phyloP scores from a whole-genome alignment of 2,329 filamentous ascomycete species.

The Camillea tinctor region DNA sequence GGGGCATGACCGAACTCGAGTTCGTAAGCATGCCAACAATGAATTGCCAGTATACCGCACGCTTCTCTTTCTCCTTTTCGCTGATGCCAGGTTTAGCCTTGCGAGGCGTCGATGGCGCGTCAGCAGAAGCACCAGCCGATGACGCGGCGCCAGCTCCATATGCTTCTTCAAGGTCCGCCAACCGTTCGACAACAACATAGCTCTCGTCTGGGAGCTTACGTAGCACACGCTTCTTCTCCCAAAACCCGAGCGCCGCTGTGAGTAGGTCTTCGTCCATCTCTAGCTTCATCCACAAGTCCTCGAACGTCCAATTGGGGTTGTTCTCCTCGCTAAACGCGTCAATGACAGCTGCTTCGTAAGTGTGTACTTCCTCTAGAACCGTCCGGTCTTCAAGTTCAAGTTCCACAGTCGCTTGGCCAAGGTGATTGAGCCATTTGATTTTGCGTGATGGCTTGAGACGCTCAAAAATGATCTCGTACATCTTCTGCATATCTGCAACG shows the following conservation, averaged over 20 bases:
- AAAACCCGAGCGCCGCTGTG: constrained; percentile 65
- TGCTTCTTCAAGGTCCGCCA: constrained; percentile 42
- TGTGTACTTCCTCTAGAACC: constrained; percentile 69
- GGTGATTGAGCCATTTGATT: constrained; percentile 80
- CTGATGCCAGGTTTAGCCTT: constrained; percentile 54
- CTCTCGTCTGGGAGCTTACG: constrained; percentile 52
- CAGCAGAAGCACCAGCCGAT: constrained; percentile 19
- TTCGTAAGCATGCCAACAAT: constrained; percentile 95
- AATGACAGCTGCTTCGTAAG: constrained; percentile 86
- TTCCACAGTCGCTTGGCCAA: constrained; percentile 78
- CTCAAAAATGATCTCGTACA: constrained; percentile 76
- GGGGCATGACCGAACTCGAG: constrained; percentile 74
- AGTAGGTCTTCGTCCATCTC: constrained; percentile 75
- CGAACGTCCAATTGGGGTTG: constrained; percentile 44
- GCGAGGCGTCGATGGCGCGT: constrained; percentile 42
- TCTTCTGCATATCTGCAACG: constrained; percentile 60
- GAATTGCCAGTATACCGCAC: constrained; percentile 81
- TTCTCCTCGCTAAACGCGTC: constrained; percentile 62
- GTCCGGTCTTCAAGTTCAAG: constrained; percentile 80
- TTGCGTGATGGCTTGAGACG: constrained; percentile 79
- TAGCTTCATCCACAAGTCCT: constrained; percentile 53
- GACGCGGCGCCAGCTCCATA: constrained; percentile 20
- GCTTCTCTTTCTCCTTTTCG: constrained; percentile 60
- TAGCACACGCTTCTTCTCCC: constrained; percentile 68
- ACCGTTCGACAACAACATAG: constrained; percentile 67